Evolutionary conservation across 352 stramenopile genomes (phyloP), one percentile per base, ranked within the genome.

Genomic region (Globisporangium spinosum): DNA sequence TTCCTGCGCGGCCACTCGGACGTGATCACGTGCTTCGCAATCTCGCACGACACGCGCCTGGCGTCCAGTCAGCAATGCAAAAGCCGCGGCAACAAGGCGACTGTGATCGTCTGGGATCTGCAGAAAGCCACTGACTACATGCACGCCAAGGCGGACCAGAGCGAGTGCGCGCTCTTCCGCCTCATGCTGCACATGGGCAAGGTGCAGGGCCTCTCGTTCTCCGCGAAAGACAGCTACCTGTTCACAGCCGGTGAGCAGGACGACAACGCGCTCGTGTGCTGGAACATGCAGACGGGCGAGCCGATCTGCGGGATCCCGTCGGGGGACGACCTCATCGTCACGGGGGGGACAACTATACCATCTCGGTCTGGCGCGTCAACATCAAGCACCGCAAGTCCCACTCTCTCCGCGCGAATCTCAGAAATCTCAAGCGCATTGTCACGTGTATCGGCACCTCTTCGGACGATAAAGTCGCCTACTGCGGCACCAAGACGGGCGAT

Each of bases 201-300:
- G 64, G 95, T 99, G 25, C 93, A 98, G 72, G 85, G 88, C 57
- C 71, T 99, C 62, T 80, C 93, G 8, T 99, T 99, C 70, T 97
- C 85, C 15, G 78, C 82, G 1, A 75, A 89, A 67, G 89, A 94
- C 64, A 85, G 80, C 45, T 98, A 93, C 64, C 77, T 99, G 17
- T 94, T 92, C 54, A 97, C 94, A 7, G 78, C 98, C 22, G 97
- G 97, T 29, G 96, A 96, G 20, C 92, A 98, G 68, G 97, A 99
- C 77, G 97, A 99, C 78, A 99, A 99, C 74, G 90, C 94, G 40
- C 82, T 99, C 45, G 96, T 99, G 27, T 96, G 98, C 66, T 99
- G 96, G 96, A 91, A 98, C 74, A 92, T 98, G 70, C 67, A 77
- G 40, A 94, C 72, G 0, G 94, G 94, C 34, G 81, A 92, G 62